phyloP scores from a whole-genome alignment of 1,139 yeast genomes.

The Kodamaea arcana region DNA sequence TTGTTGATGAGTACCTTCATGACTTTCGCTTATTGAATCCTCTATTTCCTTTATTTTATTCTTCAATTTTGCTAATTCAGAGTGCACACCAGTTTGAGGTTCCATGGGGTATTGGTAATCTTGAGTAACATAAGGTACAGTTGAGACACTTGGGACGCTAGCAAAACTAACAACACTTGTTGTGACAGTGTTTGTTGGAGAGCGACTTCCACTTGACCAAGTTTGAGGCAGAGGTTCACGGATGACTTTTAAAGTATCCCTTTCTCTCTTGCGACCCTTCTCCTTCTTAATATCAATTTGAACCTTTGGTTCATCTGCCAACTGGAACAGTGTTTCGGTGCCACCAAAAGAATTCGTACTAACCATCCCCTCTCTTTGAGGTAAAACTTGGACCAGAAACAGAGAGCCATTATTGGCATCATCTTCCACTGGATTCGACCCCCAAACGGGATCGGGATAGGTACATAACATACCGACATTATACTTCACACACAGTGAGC shows the following conservation, averaged over 20 bases:
- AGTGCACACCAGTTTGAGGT: constrained; percentile 4
- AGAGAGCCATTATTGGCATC: not conserved
- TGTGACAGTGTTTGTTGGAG: not conserved
- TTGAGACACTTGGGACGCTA: not conserved
- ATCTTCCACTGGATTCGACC: constrained; percentile 2
- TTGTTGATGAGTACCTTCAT: not conserved
- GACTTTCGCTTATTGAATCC: constrained; percentile 12
- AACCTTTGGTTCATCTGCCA: not conserved
- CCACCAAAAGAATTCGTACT: constrained; percentile 1
- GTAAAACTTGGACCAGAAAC: constrained; percentile 1
- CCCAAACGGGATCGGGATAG: constrained; percentile 24
- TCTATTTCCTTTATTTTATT: constrained; percentile 41
- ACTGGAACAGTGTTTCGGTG: not conserved
- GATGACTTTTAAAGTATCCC: not conserved
- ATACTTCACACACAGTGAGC: constrained; percentile 18
- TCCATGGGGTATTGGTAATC: not conserved
- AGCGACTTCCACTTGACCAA: not conserved
- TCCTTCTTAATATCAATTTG: not conserved
- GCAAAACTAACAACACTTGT: not conserved
- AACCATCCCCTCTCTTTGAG: constrained; percentile 1
- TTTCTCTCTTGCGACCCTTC: not conserved
- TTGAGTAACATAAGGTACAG: not conserved
- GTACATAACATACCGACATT: constrained; percentile 24
- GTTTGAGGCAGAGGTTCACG: not conserved
- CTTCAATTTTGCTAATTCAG: constrained; percentile 27